Base-by-base conservation (phyloP, 257 asterid genomes). In the Ilex asprella region DNA sequence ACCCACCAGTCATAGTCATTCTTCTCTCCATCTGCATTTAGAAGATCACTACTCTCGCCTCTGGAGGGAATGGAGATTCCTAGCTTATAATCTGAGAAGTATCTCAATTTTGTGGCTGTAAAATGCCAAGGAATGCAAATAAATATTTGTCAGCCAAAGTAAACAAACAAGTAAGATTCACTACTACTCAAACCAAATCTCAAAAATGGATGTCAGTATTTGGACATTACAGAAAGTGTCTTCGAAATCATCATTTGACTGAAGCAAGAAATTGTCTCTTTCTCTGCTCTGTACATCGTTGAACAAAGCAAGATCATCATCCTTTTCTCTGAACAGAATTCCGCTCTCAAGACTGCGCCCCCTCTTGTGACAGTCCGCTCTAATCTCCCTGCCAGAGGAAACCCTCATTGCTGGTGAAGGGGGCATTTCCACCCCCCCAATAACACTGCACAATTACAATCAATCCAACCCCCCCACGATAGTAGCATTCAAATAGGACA, bases 1-100 rank as follows among this genome's bases (percentile, higher is more conserved):
- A 72, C 91, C 70, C 55, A 89, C 99, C 99, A 92, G 73, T 92
- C 97, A 67, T 92, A 89, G 66, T 92, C 99, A 70, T 85, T 89
- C 78, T 89, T 92, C 67, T 92, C 96, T 59, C 91, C 95, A 54
- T 86, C 96, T 30, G 76, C 89, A 70, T 81, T 85, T 67, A 92
- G 99, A 58, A 93, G 78, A 69, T 89, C 92, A 57, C 90, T 87
- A 71, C 89, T 79, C 83, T 87, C 89, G 58, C 97, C 96, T 16
- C 93, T 86, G 70, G 88, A 77, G 80, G 93, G 95, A 81, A 82
- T 61, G 52, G 95, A 85, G 71, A 92, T 70, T 70, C 89, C 95
- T 56, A 74, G 85, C 85, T 86, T 82, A 70, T 70, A 35, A 74
- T 82, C 91, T 31, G 96, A 75, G 64, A 85, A 80, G 67, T 78